These are phyloP conservation scores for Mallotus nudiflorus DNA, from an alignment of 345 rosid genomes.

Conservation along the genomic window DNA sequence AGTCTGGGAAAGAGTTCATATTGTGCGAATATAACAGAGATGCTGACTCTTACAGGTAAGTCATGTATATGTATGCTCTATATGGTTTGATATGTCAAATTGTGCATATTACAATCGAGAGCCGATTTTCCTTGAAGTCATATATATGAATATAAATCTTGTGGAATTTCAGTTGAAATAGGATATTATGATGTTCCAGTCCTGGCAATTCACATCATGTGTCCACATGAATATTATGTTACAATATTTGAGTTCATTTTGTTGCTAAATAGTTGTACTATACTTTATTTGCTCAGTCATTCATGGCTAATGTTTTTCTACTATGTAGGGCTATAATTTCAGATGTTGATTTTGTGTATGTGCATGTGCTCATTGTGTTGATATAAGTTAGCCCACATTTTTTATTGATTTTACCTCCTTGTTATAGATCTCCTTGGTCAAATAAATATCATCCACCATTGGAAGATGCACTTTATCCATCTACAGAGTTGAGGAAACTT, in stretches of 20 bases:
- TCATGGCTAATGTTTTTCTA: background rate
- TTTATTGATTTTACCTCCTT: background rate
- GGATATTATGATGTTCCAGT: background rate
- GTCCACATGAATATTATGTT: too few relatives aligned
- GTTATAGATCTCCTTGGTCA: constrained; percentile 91
- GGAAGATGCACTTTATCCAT: constrained; percentile 82
- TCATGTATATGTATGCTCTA: too few relatives aligned
- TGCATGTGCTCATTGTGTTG: too few relatives aligned
- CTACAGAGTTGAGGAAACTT: constrained; percentile 74
- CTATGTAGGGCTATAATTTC: background rate
- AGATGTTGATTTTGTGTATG: background rate
- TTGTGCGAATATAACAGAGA: constrained; percentile 97
- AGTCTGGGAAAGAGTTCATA: constrained; percentile 75
- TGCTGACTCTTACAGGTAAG: constrained; percentile 91
- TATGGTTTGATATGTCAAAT: background rate
- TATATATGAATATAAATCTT: too few relatives aligned
- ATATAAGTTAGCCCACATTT: background rate
- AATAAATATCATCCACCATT: constrained; percentile 73
- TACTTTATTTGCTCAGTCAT: background rate
- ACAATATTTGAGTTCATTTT: too few relatives aligned
- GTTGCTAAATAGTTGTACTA: background rate
- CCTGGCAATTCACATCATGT: too few relatives aligned
- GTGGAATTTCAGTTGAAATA: too few relatives aligned
- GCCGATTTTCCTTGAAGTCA: background rate
- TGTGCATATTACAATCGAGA: background rate